Base-by-base conservation (phyloP, 805 yeast species). In the Kregervanrija pseudodelftensis region DNA sequence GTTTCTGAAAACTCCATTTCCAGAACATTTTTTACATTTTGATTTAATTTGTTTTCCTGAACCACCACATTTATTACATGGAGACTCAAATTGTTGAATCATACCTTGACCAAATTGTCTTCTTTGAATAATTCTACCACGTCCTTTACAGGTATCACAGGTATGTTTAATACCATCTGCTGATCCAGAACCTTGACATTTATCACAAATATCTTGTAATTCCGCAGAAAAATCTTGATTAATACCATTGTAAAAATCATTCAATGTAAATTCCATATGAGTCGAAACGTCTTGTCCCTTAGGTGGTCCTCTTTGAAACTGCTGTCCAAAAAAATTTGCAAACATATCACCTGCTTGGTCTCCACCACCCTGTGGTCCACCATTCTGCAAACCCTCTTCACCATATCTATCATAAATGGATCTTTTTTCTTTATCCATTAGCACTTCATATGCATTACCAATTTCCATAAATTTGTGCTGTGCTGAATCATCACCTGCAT, bases 401-500 rank as follows among this genome's bases (percentile, higher is more conserved):
- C 99, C 99, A 56, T 70, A 85, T 40, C 70, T 69, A 62, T 90
- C 95, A 62, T 80, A 90, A 11, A 79, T 70, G 28, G 69, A 56
- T 48, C 83, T 74, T 63, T 85, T 85, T 45, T 85, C 86, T 4
- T 74, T 60, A 59, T 88, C 87, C 51, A 79, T 74, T 49, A 89
- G 72, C 11, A 88, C 85, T 44, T 89, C 96, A 62, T 91, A 91
- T 0, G 98, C 98, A 58, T 85, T 95, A 12, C 95, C 95, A 30
- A 93, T 76, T 64, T 89, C 95, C 41, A 93, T 82, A 61, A 90
- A 93, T 65, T 77, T 82, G 41, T 84, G 82, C 52, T 86, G 89
- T 1, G 97, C 95, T 30, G 76, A 83, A 8, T 86, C 88, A 54
- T 82, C 77, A 7, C 82, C 84, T 5, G 84, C 82, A 60, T 91